Conservation (phyloP, 2,329 filamentous ascomycete species). For the Pyrenophora seminiperda region DNA sequence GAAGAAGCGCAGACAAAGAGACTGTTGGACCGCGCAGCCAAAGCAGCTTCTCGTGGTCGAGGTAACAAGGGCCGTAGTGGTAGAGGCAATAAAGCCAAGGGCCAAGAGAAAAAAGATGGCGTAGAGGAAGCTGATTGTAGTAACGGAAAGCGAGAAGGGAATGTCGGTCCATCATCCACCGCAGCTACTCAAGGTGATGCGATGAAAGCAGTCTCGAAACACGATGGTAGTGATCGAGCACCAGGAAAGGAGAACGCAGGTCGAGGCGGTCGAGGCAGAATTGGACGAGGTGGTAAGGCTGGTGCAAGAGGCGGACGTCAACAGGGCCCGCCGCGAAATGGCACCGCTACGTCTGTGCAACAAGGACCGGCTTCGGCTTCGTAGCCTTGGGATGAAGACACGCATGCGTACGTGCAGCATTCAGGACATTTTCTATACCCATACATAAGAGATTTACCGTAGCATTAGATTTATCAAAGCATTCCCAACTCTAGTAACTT, state of each 20-base stretch:
- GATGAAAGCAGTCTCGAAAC: constrained; percentile 15
- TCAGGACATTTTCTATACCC: not conserved
- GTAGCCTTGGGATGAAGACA: not conserved
- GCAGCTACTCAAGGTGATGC: constrained; percentile 2
- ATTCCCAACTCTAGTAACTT: too few species aligned
- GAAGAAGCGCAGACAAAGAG: constrained; percentile 55
- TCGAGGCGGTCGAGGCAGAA: constrained; percentile 26
- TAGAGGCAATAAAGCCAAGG: constrained; percentile 17
- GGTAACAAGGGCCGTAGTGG: constrained; percentile 35
- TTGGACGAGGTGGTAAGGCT: constrained; percentile 28
- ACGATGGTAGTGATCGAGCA: constrained; percentile 11
- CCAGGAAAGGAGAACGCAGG: constrained; percentile 8
- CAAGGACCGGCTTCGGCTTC: not conserved
- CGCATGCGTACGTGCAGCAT: not conserved
- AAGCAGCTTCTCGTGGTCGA: constrained; percentile 28
- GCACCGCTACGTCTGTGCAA: not conserved
- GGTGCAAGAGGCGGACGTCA: constrained; percentile 32
- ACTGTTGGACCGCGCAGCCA: constrained; percentile 35
- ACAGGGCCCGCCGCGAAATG: constrained; percentile 21
- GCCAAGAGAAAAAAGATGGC: constrained; percentile 35
- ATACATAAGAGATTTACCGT: not conserved
- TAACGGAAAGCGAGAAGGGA: constrained; percentile 24
- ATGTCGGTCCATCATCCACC: constrained; percentile 1
- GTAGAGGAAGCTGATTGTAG: constrained; percentile 18
- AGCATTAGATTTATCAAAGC: not conserved